These are phyloP conservation scores for Ambrosia artemisiifolia DNA, from an alignment of 129 eudicot species.

Conservation along the genomic window DNA sequence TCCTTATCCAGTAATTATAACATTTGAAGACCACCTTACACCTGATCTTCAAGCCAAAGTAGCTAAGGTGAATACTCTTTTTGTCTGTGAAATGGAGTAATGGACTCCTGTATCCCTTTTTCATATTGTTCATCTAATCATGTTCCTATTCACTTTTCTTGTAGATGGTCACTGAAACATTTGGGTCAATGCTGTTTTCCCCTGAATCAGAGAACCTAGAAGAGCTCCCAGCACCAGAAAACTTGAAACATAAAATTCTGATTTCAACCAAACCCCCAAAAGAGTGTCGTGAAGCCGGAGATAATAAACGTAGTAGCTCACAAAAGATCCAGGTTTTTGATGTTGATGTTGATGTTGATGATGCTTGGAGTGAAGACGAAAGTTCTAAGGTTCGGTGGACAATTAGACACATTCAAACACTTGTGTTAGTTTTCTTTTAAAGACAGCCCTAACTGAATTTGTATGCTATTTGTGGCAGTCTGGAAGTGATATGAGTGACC, in stretches of 20 bases:
- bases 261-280: conserved; percentile 61
- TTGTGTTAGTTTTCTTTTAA: not conserved
- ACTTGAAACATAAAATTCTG: conserved; percentile 32
- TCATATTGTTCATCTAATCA: conserved; percentile 11
- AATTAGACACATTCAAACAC: not conserved
- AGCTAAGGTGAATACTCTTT: conserved; percentile 34
- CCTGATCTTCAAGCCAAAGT: conserved; percentile 51
- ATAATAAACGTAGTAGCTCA: conserved; percentile 15
- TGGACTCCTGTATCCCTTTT: not conserved
- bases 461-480: conserved; percentile 36
- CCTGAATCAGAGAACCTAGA: conserved; percentile 28
- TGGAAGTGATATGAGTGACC: conserved; percentile 46
- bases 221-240: conserved; percentile 41
- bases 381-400: conserved; percentile 42
- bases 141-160: conserved; percentile 7
- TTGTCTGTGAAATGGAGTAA: not conserved
- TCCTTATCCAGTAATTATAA: conserved; percentile 48
- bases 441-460: not conserved
- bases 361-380: conserved; percentile 34
- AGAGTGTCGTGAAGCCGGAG: conserved; percentile 31
- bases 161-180: conserved; percentile 38
- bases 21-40: conserved; percentile 53
- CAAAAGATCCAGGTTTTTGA: conserved; percentile 21
- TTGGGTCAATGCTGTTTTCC: conserved; percentile 33
- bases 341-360: conserved; percentile 25